Evolutionary conservation across 768 basidiomycete species (phyloP), one percentile per base, ranked within the genome.

Genomic region (Artomyces pyxidatus): DNA sequence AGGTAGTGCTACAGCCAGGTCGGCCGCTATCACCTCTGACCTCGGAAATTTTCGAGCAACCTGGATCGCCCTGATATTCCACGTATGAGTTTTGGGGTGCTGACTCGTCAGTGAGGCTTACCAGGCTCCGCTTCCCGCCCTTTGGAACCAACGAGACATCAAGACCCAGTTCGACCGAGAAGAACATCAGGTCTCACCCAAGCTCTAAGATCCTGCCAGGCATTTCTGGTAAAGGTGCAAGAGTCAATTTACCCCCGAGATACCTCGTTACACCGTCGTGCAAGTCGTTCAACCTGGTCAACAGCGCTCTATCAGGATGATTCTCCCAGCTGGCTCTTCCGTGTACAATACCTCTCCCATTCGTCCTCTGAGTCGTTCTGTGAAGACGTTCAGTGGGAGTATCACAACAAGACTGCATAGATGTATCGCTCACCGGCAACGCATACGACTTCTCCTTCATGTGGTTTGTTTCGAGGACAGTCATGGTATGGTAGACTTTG

Each of bases 241-340:
- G 42, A 19, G 51, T 46, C 17, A 59, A 35, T 14, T 51, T 48
- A 28, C 55, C 49, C 7, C 49, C 49, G 26, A 59, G 28, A 41
- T 53, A 61, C 7, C 28, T 45, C 48, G 50, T 59, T 45, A 62
- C 45, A 10, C 54, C 58, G 26, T 50, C 44, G 32, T 62, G 60
- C 46, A 56, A 49, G n/a, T 47, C 53, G 47, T 59, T 58, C 30
- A 62, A 48, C 45, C 61, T 62, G 26, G n/a, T n/a, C n/a, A n/a
- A n/a, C n/a, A n/a, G n/a, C n/a, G n/a, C n/a, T n/a, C n/a, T n/a
- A n/a, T n/a, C n/a, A n/a, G n/a, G n/a, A n/a, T n/a, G n/a, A n/a
- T n/a, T n/a, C n/a, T n/a, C n/a, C n/a, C n/a, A n/a, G n/a, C n/a
- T n/a, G n/a, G n/a, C n/a, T n/a, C n/a, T n/a, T n/a, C n/a, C n/a